These are phyloP conservation scores for Cyclotella choctawhatcheeana DNA, from an alignment of 108 stramenopile species.

Conservation along the genomic window DNA sequence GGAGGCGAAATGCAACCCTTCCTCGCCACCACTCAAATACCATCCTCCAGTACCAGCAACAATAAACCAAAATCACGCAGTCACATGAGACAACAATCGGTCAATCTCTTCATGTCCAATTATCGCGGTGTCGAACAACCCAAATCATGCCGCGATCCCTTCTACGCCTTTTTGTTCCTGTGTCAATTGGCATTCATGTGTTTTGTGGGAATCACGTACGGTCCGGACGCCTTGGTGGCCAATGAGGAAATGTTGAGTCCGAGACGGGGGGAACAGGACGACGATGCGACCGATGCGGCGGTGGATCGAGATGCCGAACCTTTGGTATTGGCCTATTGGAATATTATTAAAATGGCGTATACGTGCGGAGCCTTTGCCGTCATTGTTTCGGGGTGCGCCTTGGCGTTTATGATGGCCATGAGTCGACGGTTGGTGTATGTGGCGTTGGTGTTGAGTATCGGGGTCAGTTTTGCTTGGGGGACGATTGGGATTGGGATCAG, in stretches of 20 bases:
- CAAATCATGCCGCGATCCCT: conserved; percentile 62
- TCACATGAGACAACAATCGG: conserved; percentile 81
- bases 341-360: conserved; percentile 66
- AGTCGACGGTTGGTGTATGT: conserved; percentile 75
- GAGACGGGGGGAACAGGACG: conserved; percentile 18
- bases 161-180: conserved; percentile 70
- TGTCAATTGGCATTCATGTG: conserved; percentile 64
- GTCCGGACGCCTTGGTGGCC: conserved; percentile 59
- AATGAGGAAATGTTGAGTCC: conserved; percentile 26
- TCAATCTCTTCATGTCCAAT: conserved; percentile 78
- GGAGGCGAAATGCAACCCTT: conserved; percentile 5
- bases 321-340: conserved; percentile 63
- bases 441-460: conserved; percentile 70
- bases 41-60: background rate
- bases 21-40: background rate
- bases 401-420: conserved; percentile 77
- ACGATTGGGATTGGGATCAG: conserved; percentile 86
- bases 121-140: conserved; percentile 72
- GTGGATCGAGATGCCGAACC: conserved; percentile 15
- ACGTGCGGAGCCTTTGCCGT: conserved; percentile 76
- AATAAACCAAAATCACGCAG: conserved; percentile 35
- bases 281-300: conserved; percentile 49
- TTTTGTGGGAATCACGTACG: conserved; percentile 63
- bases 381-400: conserved; percentile 57
- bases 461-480: conserved; percentile 83